Base-by-base conservation (phyloP, 768 basidiomycete genomes). In the Dendrothele bispora region DNA sequence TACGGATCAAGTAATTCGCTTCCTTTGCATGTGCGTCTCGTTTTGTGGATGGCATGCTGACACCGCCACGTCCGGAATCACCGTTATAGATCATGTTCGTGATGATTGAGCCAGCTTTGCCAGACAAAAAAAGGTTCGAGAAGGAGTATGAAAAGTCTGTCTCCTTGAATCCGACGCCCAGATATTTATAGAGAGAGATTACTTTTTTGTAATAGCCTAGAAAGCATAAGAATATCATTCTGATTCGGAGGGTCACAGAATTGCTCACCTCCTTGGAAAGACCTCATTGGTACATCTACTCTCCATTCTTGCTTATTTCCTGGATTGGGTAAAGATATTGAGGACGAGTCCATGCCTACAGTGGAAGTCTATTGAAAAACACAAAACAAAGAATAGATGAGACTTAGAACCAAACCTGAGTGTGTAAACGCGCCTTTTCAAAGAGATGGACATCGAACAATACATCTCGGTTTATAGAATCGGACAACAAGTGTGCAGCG, bases 271-370 rank as follows among this genome's bases (percentile, higher is more conserved):
- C 83, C 83, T 73, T 91, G 87, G 59, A 91, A 90, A 1, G 83
- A 83, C 32, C 88, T 68, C 88, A 91, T 91, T 1, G 88, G 88
- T 0, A 89, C 87, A 58, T 91, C 88, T 3, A 90, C 72, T 45
- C 80, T 68, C 73, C 79, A 79, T 40, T 74, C 64, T 28, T 68
- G 58, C 18, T 62, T 62, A 8, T 63, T 49, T 4, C 61, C 70
- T 4, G 67, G 65, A 30, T 65, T 60, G 15, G 67, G 63, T 5
- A 81, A 43, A 6, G 78, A 78, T 30, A 81, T 69, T 1, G 80
- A 84, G 12, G 80, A 71, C 4, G 81, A 76, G 61, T 88, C 87
- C 81, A 90, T 86, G 10, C 87, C 86, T 8, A 89, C 62, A 25
- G 68, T 56, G 1, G 72, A 53, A 4, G 79, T 69, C 86, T 88